Evolutionary conservation across 108 stramenopile genomes (phyloP).

Genomic region (Fistulifera pelliculosa): DNA sequence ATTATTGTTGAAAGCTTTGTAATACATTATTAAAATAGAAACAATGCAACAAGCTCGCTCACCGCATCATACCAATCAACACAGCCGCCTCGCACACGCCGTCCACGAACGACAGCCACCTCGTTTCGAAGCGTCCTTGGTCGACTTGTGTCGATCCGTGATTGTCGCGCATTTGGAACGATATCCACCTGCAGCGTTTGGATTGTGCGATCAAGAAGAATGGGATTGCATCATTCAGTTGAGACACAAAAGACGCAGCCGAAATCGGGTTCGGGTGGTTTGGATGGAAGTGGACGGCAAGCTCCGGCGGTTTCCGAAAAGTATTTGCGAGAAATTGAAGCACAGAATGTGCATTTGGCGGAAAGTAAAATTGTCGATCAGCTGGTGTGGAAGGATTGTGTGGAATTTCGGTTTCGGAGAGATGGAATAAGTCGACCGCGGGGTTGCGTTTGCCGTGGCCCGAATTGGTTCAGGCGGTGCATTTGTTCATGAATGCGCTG

Average conservation of each 20-base stretch:
- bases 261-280: conserved; percentile 25
- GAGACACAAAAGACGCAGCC: conserved; percentile 31
- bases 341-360: conserved; percentile 27
- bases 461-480: conserved; percentile 18
- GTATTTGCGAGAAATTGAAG: conserved; percentile 34
- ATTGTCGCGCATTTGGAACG: conserved; percentile 39
- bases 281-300: conserved; percentile 35
- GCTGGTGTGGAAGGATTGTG: conserved; percentile 48
- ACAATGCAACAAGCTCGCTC: no score
- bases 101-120: no score
- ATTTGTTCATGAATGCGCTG: not conserved
- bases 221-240: conserved; percentile 32
- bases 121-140: conserved; percentile 6
- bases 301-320: conserved; percentile 34
- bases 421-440: conserved; percentile 39
- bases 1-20: no score
- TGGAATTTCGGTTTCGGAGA: conserved; percentile 31
- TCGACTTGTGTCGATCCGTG: conserved; percentile 20
- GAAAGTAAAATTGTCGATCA: conserved; percentile 26
- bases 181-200: conserved; percentile 36
- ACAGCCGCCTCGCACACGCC: no score
- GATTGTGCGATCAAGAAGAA: conserved; percentile 28
- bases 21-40: no score
- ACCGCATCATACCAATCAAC: no score
- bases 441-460: conserved; percentile 46